Percentiles rank a stretch among this genome's conserved stretches.
phyloP scores from a whole-genome alignment of 2,329 filamentous ascomycete genomes.

The Sporothrix pallida region DNA sequence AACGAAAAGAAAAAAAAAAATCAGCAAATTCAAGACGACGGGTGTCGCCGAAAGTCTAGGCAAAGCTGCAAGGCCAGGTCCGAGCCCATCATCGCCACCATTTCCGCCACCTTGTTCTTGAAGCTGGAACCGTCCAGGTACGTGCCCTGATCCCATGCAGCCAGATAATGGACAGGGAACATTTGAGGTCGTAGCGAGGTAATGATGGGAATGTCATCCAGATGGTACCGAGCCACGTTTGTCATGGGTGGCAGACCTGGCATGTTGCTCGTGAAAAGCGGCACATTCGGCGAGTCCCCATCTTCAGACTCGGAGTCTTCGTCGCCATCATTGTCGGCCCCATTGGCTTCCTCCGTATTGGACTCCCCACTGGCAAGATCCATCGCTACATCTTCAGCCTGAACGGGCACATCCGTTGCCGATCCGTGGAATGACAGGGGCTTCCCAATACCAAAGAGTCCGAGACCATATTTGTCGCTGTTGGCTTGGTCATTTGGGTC shows the following conservation, averaged over 20 bases:
- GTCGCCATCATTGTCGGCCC: not conserved
- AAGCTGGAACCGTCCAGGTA: conserved; percentile 58
- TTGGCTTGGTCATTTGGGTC: conserved; percentile 32
- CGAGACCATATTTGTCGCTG: conserved; percentile 36
- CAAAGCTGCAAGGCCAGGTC: conserved; percentile 63
- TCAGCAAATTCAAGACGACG: not conserved
- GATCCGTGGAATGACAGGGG: not conserved
- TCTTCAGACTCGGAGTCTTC: conserved; percentile 29
- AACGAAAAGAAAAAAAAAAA: no score
- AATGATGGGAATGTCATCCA: conserved; percentile 64
- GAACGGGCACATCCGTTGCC: not conserved
- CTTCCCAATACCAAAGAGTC: conserved; percentile 3
- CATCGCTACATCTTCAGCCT: not conserved
- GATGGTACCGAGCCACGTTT: conserved; percentile 59
- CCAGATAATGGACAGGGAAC: conserved; percentile 58
- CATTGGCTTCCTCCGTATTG: conserved; percentile 39
- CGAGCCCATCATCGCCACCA: conserved; percentile 69
- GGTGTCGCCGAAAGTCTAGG: conserved; percentile 57
- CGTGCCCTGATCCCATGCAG: conserved; percentile 62
- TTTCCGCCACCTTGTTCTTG: conserved; percentile 68
- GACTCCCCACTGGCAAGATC: not conserved
- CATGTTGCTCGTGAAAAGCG: conserved; percentile 66
- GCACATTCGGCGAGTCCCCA: conserved; percentile 37
- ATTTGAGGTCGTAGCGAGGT: conserved; percentile 49
- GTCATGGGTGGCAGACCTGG: conserved; percentile 67